A percentile compares a stretch with the other conserved stretches of the same genome.
Evolutionary conservation across 805 yeast genomes (phyloP).

Genomic region (Candida suzukii): DNA sequence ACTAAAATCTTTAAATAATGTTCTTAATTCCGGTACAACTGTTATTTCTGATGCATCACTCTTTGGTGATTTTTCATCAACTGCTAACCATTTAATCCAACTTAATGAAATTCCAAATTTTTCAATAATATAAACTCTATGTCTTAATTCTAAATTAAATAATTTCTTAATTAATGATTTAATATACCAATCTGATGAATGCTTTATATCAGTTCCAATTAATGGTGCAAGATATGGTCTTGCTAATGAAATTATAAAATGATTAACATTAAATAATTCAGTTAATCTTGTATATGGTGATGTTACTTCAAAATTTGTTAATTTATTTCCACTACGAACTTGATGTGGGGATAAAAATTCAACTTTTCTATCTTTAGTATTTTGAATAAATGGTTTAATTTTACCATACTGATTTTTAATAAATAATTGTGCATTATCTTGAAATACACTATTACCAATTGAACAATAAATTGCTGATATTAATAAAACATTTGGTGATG

Average conservation of each 20-base stretch:
- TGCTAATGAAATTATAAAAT: slow-evolving; percentile 84
- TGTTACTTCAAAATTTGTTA: slow-evolving; percentile 14
- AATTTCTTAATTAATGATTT: slow-evolving; percentile 37
- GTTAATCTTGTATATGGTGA: slow-evolving; percentile 84
- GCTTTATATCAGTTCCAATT: slow-evolving; percentile 74
- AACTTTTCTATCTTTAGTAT: slow-evolving; percentile 10
- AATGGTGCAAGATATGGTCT: slow-evolving; percentile 92
- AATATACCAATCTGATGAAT: slow-evolving; percentile 31
- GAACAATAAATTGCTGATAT: slow-evolving; percentile 89
- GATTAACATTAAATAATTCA: slow-evolving; percentile 91
- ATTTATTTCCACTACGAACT: neutral
- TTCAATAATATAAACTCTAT: slow-evolving; percentile 74
- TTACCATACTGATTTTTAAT: slow-evolving; percentile 48
- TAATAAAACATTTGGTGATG: slow-evolving; percentile 87
- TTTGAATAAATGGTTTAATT: slow-evolving; percentile 16
- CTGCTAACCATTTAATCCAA: slow-evolving; percentile 64
- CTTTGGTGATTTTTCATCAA: slow-evolving; percentile 82
- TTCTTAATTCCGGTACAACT: slow-evolving; percentile 79
- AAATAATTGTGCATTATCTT: slow-evolving; percentile 53
- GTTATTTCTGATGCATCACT: slow-evolving; percentile 75
- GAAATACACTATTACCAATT: slow-evolving; percentile 64
- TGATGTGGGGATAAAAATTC: slow-evolving; percentile 37
- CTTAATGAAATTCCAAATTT: slow-evolving; percentile 69
- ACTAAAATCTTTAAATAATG: slow-evolving; percentile 63
- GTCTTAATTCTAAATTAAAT: slow-evolving; percentile 72